Evolutionary conservation across 2,329 filamentous ascomycete species (phyloP), one percentile per base, ranked within the genome.

Genomic region (Lachnellula willkommii): DNA sequence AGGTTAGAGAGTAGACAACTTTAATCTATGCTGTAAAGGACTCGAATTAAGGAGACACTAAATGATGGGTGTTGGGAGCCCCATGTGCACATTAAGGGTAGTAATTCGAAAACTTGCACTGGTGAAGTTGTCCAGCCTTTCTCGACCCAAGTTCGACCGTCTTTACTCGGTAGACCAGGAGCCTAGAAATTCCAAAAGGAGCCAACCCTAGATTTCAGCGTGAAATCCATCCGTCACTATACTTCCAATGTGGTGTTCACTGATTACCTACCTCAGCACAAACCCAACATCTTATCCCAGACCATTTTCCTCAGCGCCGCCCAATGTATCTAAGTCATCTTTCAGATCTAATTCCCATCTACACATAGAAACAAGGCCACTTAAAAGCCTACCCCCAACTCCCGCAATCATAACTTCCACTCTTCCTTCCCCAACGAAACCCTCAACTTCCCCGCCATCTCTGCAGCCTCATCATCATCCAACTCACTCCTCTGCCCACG

Each of bases 381-480:
- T 26, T n/a, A 24, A 14, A n/a, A 37, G 42, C 26, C 15, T 20
- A 32, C 8, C 14, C 15, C 36, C 43, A 42, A 15, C 47, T 14
- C 28, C 22, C 46, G 17, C 17, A 39, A 42, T 48, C 55, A 66
- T 59, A 66, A 56, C 52, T 65, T 66, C 28, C 54, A 54, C 50
- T 52, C 60, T 28, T 73, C 73, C 1, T 57, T 68, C 20, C 73
- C 76, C 32, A 87, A 69, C 55, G 76, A 74, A 46, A 69, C 66
- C 59, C 83, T 73, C 22, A 87, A 70, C 64, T 77, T 74, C 45
- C 69, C 77, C 6, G 86, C 87, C 59, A 93, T 68, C 54, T 67
- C 73, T 17, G 69, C 77, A 0, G 81, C 89, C 63, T 92, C 88
- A 11, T 88, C 85, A 40, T 92, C 88, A 64, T 92, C 88, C 54